These are phyloP conservation scores for Malassezia yamatoensis DNA, from an alignment of 1,284 basidiomycete genomes.

Conservation along the genomic window DNA sequence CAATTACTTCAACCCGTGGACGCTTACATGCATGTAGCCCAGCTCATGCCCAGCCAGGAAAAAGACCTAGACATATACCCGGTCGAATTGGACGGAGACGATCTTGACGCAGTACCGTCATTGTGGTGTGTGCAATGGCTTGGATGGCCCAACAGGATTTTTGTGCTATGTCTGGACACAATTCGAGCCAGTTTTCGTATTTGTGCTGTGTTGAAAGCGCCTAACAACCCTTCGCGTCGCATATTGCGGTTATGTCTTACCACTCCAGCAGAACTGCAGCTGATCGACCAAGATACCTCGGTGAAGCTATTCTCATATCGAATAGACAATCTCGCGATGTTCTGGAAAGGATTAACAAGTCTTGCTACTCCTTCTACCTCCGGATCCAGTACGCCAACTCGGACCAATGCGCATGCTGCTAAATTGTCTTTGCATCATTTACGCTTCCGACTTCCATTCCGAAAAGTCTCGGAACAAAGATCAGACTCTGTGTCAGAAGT, in stretches of 20 bases:
- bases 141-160: neutral
- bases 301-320: neutral
- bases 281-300: neutral
- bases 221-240: neutral
- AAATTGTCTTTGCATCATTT: too few relatives aligned
- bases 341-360: neutral
- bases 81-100: neutral
- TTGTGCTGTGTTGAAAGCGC: slow-evolving; percentile 2
- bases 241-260: neutral
- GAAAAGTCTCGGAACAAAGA: too few relatives aligned
- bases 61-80: neutral
- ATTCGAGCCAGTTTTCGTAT: neutral
- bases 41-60: neutral
- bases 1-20: neutral
- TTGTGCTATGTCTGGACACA: slow-evolving; percentile 2
- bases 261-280: neutral
- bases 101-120: neutral
- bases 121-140: neutral
- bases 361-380: neutral
- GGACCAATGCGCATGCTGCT: too few relatives aligned
- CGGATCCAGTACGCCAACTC: too few relatives aligned
- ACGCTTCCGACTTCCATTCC: too few relatives aligned
- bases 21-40: neutral
- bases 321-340: neutral
- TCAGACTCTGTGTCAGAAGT: too few relatives aligned